These are phyloP conservation scores for Auriscalpium orientale DNA, from an alignment of 768 basidiomycete species.

Conservation along the genomic window DNA sequence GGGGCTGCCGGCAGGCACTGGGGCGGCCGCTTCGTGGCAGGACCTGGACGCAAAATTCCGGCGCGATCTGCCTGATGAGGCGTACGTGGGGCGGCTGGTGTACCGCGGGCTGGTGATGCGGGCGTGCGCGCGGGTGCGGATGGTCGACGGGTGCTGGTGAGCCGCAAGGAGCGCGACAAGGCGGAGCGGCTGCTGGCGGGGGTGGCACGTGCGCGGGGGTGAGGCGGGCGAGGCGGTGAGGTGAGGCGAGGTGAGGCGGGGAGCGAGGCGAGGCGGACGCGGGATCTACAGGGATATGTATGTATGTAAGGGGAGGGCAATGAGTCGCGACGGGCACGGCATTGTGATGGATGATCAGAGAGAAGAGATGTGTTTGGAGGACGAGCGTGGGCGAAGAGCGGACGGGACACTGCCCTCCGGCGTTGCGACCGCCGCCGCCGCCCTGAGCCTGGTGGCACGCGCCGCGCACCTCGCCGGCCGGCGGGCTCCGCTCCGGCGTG, in stretches of 20 bases:
- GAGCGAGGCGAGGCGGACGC: conserved; percentile 7
- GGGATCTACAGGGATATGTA: conserved; percentile 2
- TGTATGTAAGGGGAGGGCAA: conserved; percentile 6
- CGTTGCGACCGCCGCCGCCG: neutral
- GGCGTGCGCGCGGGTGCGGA: conserved; percentile 52
- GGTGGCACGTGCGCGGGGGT: conserved; percentile 32
- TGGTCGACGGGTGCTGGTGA: conserved; percentile 86
- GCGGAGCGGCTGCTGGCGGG: conserved; percentile 61
- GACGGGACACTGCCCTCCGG: neutral
- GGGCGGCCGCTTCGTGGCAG: conserved; percentile 42
- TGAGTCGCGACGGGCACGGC: conserved; percentile 14
- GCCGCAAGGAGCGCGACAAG: conserved; percentile 79
- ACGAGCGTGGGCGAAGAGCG: neutral
- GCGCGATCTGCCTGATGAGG: conserved; percentile 80
- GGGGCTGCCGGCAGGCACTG: conserved; percentile 1
- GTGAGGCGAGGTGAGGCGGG: conserved; percentile 7
- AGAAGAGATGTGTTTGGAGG: too few species aligned
- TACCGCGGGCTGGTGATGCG: conserved; percentile 89
- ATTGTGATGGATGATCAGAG: conserved; percentile 10
- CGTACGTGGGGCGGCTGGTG: conserved; percentile 78
- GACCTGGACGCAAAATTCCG: conserved; percentile 82
- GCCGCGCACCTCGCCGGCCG: neutral
- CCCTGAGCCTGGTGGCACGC: neutral
- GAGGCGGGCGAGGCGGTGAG: conserved; percentile 10
- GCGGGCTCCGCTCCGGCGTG: neutral